A percentile compares a stretch with the other conserved stretches of the same genome.
These are phyloP conservation scores for Chlamydomonas sp. DNA, from an alignment of 139 green algal species.

Conservation along the genomic window DNA sequence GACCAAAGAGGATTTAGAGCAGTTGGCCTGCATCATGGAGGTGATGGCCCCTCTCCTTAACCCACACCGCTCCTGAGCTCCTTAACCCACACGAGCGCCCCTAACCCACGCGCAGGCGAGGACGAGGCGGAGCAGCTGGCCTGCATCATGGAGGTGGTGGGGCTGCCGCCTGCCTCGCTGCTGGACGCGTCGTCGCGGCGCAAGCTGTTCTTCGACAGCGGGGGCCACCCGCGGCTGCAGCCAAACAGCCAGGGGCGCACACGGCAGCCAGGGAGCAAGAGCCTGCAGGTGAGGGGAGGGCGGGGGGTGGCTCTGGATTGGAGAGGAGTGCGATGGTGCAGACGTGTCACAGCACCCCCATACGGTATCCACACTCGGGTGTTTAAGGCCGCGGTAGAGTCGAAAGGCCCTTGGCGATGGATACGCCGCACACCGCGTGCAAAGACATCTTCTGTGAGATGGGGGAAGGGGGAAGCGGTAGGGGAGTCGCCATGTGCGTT, in stretches of 20 bases:
- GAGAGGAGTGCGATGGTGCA: neutral
- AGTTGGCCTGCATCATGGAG: conserved; percentile 88
- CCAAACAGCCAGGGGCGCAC: conserved; percentile 69
- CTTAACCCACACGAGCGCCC: neutral
- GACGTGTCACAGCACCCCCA: too few species aligned
- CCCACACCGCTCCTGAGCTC: too few species aligned
- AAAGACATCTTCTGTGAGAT: too few species aligned
- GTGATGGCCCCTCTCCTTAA: conserved; percentile 45
- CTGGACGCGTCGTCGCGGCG: conserved; percentile 66
- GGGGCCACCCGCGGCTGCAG: conserved; percentile 55
- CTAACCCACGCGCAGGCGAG: conserved; percentile 53
- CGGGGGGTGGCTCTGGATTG: neutral
- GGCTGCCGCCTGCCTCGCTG: conserved; percentile 66
- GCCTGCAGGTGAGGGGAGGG: conserved; percentile 20
- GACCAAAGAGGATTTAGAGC: conserved; percentile 82
- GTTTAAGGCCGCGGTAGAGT: too few species aligned
- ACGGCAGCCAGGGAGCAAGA: conserved; percentile 39
- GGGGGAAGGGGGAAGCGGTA: too few species aligned
- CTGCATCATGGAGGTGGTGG: conserved; percentile 83
- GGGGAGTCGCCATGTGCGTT: too few species aligned
- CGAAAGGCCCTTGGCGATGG: too few species aligned
- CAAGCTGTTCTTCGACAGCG: conserved; percentile 84
- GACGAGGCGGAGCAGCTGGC: conserved; percentile 88
- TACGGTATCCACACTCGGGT: too few species aligned
- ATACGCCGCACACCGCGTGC: too few species aligned